Base-by-base conservation (phyloP, 352 stramenopile genomes). In the Phytopythium cucurbitacearum region DNA sequence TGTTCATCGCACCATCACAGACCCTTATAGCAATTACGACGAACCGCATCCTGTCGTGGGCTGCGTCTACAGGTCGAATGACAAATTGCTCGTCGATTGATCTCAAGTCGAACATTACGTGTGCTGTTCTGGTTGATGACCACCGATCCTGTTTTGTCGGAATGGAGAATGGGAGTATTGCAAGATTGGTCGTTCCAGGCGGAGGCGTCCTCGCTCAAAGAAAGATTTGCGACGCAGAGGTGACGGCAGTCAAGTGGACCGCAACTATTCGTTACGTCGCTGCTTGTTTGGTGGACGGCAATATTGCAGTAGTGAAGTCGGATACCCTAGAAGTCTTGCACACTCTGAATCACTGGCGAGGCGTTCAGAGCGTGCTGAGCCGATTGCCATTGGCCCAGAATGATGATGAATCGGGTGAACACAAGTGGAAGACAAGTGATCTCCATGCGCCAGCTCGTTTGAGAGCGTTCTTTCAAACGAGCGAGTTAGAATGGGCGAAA, bases 141-240 rank as follows among this genome's bases (percentile, higher is more conserved):
- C 48, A 65, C 11, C 67, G 71, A 39, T 82, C 73, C 0, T 80
- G 68, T 53, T 71, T 80, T 48, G 59, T 74, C 3, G 73, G 73
- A 0, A 69, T 64, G 6, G 66, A 78, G 15, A 34, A 67, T 13
- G 73, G 73, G 3, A 65, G 56, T 6, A 47, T 82, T 36, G 73
- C 68, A 42, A 60, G 73, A 3, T 15, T 72, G 3, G 64, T 76
- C 48, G 45, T 85, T 7, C 71, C 71, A 9, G 74, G 56, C 32
- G 59, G 60, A 0, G 48, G 61, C 1, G 42, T 78, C 1, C 46
- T 85, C n/a, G 39, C 63, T 38, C 56, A 65, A 13, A 71, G 66
- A 32, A 50, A 48, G 4, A 21, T 80, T 1, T 60, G 79, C 44
- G 44, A 39, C 4, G 51, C 40, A 5, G 63, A 68, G 47, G 48